Conservation (phyloP, 352 stramenopile species). For the Globisporangium paroecandrum region DNA sequence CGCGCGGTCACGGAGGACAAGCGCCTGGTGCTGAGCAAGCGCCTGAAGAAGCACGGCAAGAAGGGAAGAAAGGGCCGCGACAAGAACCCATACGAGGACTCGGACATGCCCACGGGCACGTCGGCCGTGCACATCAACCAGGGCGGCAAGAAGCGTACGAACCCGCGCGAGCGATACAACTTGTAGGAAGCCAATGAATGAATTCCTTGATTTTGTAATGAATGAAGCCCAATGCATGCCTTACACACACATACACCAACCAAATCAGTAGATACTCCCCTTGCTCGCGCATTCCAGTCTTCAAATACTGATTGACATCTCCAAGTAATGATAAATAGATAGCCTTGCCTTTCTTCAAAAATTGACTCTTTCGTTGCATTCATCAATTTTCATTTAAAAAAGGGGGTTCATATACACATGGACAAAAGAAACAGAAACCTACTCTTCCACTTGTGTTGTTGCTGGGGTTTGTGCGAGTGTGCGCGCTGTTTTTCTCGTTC, state of each 20-base stretch:
- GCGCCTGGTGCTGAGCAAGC: constrained; percentile 56
- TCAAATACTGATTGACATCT: no score
- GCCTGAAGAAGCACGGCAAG: constrained; percentile 92
- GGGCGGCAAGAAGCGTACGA: constrained; percentile 73
- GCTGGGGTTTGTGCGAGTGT: background rate
- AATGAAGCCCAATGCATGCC: background rate
- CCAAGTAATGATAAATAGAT: no score
- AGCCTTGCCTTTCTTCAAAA: background rate
- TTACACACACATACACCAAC: background rate
- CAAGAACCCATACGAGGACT: constrained; percentile 96
- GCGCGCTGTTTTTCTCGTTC: constrained; percentile 7
- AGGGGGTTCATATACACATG: constrained; percentile 17
- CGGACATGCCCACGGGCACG: constrained; percentile 54
- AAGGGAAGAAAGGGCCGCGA: constrained; percentile 96
- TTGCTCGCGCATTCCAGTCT: no score
- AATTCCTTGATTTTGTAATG: constrained; percentile 1
- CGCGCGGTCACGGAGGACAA: constrained; percentile 65
- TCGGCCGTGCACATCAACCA: constrained; percentile 62
- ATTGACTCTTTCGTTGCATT: background rate
- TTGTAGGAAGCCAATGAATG: constrained; percentile 13
- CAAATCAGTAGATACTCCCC: no score
- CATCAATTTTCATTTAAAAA: constrained; percentile 15
- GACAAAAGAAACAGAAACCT: constrained; percentile 17
- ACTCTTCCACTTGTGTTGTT: constrained; percentile 12
- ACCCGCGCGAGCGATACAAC: constrained; percentile 39